A percentile compares a stretch with the other conserved stretches of the same genome.
Conservation (phyloP, 1,139 yeast species). For the Saccharomyces pastorianus region DNA sequence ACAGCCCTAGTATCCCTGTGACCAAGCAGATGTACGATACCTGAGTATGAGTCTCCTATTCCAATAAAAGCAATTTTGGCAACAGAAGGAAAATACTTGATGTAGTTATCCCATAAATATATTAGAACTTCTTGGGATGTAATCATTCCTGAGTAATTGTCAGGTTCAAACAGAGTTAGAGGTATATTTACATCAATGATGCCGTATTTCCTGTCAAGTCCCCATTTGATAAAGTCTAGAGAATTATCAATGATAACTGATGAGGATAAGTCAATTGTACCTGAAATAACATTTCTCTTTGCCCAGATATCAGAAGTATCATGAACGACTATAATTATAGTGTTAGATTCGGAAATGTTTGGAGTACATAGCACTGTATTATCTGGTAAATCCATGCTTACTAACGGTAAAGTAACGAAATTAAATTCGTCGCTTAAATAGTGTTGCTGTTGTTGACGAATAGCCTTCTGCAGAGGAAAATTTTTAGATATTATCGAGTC, state of each 20-base stretch:
- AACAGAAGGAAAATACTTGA: constrained; percentile 61
- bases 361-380: constrained; percentile 75
- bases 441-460: constrained; percentile 61
- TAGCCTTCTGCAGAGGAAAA: constrained; percentile 56
- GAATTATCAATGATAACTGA: constrained; percentile 61
- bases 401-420: constrained; percentile 64
- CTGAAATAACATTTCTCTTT: constrained; percentile 68
- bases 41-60: constrained; percentile 81
- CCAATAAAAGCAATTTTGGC: constrained; percentile 75
- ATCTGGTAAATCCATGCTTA: constrained; percentile 46
- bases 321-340: constrained; percentile 66
- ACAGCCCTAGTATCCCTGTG: constrained; percentile 62
- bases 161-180: constrained; percentile 33
- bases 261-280: constrained; percentile 64
- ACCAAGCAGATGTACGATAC: constrained; percentile 80
- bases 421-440: constrained; percentile 47
- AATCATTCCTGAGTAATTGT: constrained; percentile 50
- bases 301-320: constrained; percentile 96
- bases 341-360: constrained; percentile 53
- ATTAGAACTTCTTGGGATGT: constrained; percentile 70
- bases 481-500: constrained; percentile 26
- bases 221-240: constrained; percentile 52
- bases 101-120: constrained; percentile 85
- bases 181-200: constrained; percentile 82
- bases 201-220: constrained; percentile 53